phyloP scores from a whole-genome alignment of 805 yeast species.

The Maudiozyma turicensis region DNA sequence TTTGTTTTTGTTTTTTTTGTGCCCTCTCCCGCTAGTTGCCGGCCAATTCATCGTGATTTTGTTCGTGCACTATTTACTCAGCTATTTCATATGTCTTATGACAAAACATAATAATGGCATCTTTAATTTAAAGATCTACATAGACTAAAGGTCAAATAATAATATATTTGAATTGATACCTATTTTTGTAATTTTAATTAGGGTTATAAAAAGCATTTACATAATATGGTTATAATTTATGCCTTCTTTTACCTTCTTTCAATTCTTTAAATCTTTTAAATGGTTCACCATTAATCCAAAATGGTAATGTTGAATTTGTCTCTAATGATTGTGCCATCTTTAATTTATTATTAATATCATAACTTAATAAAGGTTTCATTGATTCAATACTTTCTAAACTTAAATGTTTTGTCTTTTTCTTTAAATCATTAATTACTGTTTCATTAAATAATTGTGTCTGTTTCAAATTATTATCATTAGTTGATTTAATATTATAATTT shows the following conservation, averaged over 20 bases:
- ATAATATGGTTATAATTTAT: slow-evolving; percentile 7
- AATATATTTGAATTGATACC: too few species aligned
- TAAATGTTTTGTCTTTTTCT: slow-evolving; percentile 22
- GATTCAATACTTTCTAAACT: slow-evolving; percentile 33
- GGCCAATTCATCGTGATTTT: too few species aligned
- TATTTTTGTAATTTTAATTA: too few species aligned
- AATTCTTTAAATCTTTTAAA: slow-evolving; percentile 14
- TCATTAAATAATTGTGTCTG: slow-evolving; percentile 38
- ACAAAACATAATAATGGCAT: too few species aligned
- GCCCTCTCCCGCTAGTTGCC: too few species aligned
- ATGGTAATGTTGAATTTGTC: slow-evolving; percentile 17
- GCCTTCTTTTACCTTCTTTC: slow-evolving; percentile 9
- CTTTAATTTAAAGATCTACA: too few species aligned
- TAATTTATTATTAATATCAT: slow-evolving; percentile 2
- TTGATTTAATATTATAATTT: slow-evolving; percentile 33
- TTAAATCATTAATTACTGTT: slow-evolving; percentile 33
- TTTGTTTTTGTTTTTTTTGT: too few species aligned
- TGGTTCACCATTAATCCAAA: slow-evolving; percentile 22
- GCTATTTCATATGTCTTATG: too few species aligned
- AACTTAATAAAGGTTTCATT: slow-evolving; percentile 29
- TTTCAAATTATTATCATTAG: slow-evolving; percentile 10
- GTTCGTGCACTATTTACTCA: too few species aligned
- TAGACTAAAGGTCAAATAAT: too few species aligned
- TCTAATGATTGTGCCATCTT: slow-evolving; percentile 14
- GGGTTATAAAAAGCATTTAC: background rate